phyloP scores from a whole-genome alignment of 495 filamentous ascomycete genomes.

The Neurospora intermedia region DNA sequence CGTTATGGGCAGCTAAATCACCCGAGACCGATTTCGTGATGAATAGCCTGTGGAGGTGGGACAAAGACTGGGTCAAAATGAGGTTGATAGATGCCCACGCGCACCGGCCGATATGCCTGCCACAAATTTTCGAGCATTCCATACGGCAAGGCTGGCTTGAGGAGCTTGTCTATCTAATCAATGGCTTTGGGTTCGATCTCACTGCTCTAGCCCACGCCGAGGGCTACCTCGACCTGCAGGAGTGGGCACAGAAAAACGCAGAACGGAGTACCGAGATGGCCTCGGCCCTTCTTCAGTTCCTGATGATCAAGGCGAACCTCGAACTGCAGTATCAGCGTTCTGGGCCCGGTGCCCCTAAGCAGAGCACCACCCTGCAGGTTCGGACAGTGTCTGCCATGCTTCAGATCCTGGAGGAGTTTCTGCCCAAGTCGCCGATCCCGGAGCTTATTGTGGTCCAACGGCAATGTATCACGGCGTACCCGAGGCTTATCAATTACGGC shows the following conservation, averaged over 20 bases:
- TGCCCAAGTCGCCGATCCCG: constrained; percentile 35
- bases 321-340: constrained; percentile 54
- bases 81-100: constrained; percentile 72
- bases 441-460: constrained; percentile 59
- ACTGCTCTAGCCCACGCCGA: constrained; percentile 80
- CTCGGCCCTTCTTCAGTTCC: constrained; percentile 55
- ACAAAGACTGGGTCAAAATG: constrained; percentile 69
- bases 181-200: constrained; percentile 78
- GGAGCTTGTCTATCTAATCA: constrained; percentile 60
- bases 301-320: constrained; percentile 71
- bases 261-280: constrained; percentile 52
- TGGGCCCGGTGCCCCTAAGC: constrained; percentile 34
- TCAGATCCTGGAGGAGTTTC: constrained; percentile 59
- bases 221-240: constrained; percentile 63
- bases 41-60: constrained; percentile 78
- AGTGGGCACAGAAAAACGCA: constrained; percentile 64
- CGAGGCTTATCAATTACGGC: constrained; percentile 92
- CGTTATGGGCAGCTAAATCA: constrained; percentile 29
- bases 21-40: constrained; percentile 71
- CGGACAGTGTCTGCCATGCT: constrained; percentile 78
- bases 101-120: constrained; percentile 61
- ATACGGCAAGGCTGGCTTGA: constrained; percentile 72
- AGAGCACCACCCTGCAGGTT: constrained; percentile 53
- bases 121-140: constrained; percentile 72
- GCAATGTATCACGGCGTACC: constrained; percentile 82